Evolutionary conservation across 2,329 filamentous ascomycete species (phyloP).

Genomic region (Ophiostoma fasciatum): DNA sequence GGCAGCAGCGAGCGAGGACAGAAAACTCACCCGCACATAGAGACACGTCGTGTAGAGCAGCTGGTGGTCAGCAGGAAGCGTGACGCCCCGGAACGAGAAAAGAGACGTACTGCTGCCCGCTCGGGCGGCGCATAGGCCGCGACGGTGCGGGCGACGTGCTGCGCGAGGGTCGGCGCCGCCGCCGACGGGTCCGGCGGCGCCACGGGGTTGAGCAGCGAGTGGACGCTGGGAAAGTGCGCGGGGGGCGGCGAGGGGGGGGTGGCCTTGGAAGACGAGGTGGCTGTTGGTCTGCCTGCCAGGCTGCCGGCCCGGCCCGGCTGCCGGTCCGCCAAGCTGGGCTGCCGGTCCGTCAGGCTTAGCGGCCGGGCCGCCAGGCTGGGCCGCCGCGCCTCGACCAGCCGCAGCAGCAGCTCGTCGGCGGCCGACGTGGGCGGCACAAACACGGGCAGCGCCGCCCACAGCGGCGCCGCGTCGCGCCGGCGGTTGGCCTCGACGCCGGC

Average conservation of each 20-base stretch:
- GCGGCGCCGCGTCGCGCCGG: slow-evolving; percentile 3
- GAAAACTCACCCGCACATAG: slow-evolving; percentile 1
- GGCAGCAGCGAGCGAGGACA: background rate
- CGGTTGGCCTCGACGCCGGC: slow-evolving; percentile 6
- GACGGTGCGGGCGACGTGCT: slow-evolving; percentile 3
- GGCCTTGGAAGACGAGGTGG: no score
- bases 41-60: slow-evolving; percentile 5
- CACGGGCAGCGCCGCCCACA: slow-evolving; percentile 5
- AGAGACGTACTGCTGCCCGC: slow-evolving; percentile 4
- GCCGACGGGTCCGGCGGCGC: slow-evolving; percentile 1
- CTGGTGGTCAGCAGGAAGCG: no score
- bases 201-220: slow-evolving; percentile 7
- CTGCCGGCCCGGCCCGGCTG: no score
- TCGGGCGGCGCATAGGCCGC: slow-evolving; percentile 3
- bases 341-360: no score
- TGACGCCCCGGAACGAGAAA: no score
- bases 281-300: no score
- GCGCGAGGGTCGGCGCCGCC: background rate
- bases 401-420: slow-evolving; percentile 4
- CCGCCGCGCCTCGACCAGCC: background rate
- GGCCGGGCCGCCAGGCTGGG: no score
- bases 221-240: slow-evolving; percentile 2
- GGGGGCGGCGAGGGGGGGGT: no score
- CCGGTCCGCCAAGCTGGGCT: no score
- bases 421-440: slow-evolving; percentile 4